phyloP scores from a whole-genome alignment of 169 alveolate genomes.

The Babesia ovis region DNA sequence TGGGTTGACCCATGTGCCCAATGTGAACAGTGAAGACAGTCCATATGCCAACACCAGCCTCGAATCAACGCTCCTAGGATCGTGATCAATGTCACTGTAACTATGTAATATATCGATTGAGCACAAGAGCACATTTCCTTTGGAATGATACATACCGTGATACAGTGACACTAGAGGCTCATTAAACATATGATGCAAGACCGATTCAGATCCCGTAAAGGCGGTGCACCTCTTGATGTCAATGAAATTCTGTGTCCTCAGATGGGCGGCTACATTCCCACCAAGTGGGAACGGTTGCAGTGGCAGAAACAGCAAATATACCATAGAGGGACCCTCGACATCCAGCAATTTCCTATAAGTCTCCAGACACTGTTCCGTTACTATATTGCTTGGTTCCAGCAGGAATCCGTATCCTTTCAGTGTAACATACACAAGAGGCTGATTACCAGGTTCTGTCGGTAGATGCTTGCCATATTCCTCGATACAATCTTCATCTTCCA shows the following conservation, averaged over 20 bases:
- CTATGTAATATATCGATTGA: slow-evolving; percentile 56
- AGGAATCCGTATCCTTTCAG: slow-evolving; percentile 62
- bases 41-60: slow-evolving; percentile 47
- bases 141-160: slow-evolving; percentile 51
- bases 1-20: slow-evolving; percentile 33
- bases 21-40: slow-evolving; percentile 30
- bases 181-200: slow-evolving; percentile 25
- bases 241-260: slow-evolving; percentile 42
- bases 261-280: slow-evolving; percentile 24
- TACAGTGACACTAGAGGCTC: slow-evolving; percentile 27
- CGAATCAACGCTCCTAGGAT: slow-evolving; percentile 42
- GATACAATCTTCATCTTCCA: slow-evolving; percentile 46
- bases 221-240: slow-evolving; percentile 58
- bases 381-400: slow-evolving; percentile 60
- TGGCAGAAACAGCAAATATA: slow-evolving; percentile 51
- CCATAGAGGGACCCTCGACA: neutral
- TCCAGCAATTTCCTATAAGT: slow-evolving; percentile 34
- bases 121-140: slow-evolving; percentile 36
- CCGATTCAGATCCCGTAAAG: slow-evolving; percentile 50
- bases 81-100: slow-evolving; percentile 59
- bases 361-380: slow-evolving; percentile 59
- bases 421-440: slow-evolving; percentile 42
- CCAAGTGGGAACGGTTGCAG: slow-evolving; percentile 2
- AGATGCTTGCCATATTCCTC: neutral
- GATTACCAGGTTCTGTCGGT: slow-evolving; percentile 1